Base-by-base conservation (phyloP, 2,329 filamentous ascomycete species). In the Botryotinia calthae region DNA sequence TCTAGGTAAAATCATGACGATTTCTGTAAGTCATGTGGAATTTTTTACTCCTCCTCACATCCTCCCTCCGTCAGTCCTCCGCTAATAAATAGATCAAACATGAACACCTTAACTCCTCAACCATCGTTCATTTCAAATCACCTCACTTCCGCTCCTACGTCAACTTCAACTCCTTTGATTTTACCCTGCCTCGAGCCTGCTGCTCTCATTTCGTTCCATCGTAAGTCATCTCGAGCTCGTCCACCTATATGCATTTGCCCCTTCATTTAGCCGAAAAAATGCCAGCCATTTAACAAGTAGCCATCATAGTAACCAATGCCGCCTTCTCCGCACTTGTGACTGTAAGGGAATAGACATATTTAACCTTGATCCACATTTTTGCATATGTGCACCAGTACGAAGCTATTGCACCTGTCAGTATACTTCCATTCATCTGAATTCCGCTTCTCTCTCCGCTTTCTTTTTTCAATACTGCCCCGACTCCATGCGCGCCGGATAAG, bases 341-440 rank as follows among this genome's bases (percentile, higher is more conserved):
- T 25, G 87, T 91, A 76, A 97, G 82, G 1, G 80, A 81, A 81
- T 91, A 96, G 78, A 89, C 87, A 78, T 85, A 88, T 88, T 96
- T 97, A 77, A 97, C 93, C 79, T 89, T 87, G 58, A 95, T 86
- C 90, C 91, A 97, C 72, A 77, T 89, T 80, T 87, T 86, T 22
- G 93, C 91, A 79, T 97, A 96, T 42, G 88, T 91, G 87, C 93
- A 96, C 81, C 93, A 88, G 83, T 93, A 95, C 75, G 85, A 85
- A 28, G 82, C 85, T 84, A 72, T 51, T 28, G 72, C 73, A 18
- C 80, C 65, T 31, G 14, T 46, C 22, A 56, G 62, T 64, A 25
- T 42, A 8, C 40, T 14, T 18, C 22, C 14, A 40, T 67, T 37
- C 16, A 42, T 59, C 56, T 16, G 8, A 25, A 16, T 28, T 18